These are phyloP conservation scores for Sugiyamaella mastotermitis DNA, from an alignment of 805 yeast genomes.

Conservation along the genomic window DNA sequence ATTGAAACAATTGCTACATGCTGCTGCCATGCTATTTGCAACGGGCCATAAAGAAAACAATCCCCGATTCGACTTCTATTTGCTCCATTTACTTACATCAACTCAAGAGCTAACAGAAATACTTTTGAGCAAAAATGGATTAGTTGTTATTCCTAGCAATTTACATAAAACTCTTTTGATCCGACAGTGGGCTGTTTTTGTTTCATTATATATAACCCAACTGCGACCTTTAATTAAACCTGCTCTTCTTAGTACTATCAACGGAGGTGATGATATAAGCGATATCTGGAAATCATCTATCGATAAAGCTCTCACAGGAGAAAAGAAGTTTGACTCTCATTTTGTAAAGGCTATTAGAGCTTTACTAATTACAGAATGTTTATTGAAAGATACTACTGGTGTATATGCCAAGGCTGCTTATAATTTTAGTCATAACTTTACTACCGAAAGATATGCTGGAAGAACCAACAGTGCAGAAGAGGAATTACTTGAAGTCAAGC, in stretches of 20 bases:
- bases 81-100: slow-evolving; percentile 27
- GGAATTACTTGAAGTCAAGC: too few species aligned
- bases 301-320: slow-evolving; percentile 16
- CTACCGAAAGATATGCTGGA: slow-evolving; percentile 4
- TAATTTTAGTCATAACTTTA: slow-evolving; percentile 10
- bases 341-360: slow-evolving; percentile 21
- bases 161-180: slow-evolving; percentile 12
- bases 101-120: slow-evolving; percentile 24
- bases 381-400: slow-evolving; percentile 15
- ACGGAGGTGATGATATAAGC: slow-evolving; percentile 10
- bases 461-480: background rate
- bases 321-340: slow-evolving; percentile 17
- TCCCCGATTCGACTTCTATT: slow-evolving; percentile 24
- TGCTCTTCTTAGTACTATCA: slow-evolving; percentile 5
- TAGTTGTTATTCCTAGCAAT: slow-evolving; percentile 13
- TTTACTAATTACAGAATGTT: slow-evolving; percentile 16
- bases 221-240: slow-evolving; percentile 17
- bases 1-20: slow-evolving; percentile 16
- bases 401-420: slow-evolving; percentile 18
- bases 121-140: slow-evolving; percentile 8
- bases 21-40: slow-evolving; percentile 19
- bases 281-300: slow-evolving; percentile 18
- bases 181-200: slow-evolving; percentile 14
- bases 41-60: slow-evolving; percentile 19
- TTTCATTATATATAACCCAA: slow-evolving; percentile 18